These are phyloP conservation scores for Gloeostereum incarnatum DNA, from an alignment of 768 basidiomycete species.

Conservation along the genomic window DNA sequence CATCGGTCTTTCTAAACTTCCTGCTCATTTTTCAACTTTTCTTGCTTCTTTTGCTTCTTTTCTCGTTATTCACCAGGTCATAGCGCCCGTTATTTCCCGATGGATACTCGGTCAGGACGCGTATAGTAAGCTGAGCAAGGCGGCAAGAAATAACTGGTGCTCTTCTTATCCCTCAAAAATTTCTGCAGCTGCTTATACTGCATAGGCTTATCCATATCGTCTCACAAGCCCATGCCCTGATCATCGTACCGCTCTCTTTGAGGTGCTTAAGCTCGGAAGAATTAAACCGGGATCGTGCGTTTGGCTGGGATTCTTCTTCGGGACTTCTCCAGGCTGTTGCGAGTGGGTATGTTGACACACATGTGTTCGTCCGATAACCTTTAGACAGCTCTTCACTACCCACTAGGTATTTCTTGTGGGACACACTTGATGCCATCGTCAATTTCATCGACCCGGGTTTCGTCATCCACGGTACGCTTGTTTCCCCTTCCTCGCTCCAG, in stretches of 20 bases:
- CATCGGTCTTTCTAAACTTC: constrained; percentile 45
- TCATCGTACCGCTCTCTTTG: constrained; percentile 57
- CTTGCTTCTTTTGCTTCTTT: constrained; percentile 48
- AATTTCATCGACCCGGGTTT: constrained; percentile 70
- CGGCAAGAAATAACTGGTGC: constrained; percentile 55
- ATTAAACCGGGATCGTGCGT: constrained; percentile 54
- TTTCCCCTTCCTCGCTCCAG: not conserved
- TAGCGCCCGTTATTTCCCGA: constrained; percentile 45
- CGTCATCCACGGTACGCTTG: constrained; percentile 56
- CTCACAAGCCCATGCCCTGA: constrained; percentile 63
- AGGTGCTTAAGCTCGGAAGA: constrained; percentile 38
- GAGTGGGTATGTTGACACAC: constrained; percentile 41
- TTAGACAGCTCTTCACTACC: not conserved
- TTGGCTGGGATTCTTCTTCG: constrained; percentile 59
- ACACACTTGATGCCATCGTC: constrained; percentile 57
- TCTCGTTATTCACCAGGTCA: constrained; percentile 42
- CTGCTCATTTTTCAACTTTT: constrained; percentile 45
- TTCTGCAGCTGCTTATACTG: constrained; percentile 2
- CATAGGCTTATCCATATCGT: constrained; percentile 60
- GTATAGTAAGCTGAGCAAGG: constrained; percentile 36
- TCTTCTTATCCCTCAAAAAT: constrained; percentile 10
- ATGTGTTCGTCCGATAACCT: not conserved
- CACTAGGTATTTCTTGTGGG: constrained; percentile 85
- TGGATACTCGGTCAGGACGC: constrained; percentile 36
- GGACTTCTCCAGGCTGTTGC: constrained; percentile 61